Conservation (phyloP, 768 basidiomycete species). For the Trametopsis cervina region DNA sequence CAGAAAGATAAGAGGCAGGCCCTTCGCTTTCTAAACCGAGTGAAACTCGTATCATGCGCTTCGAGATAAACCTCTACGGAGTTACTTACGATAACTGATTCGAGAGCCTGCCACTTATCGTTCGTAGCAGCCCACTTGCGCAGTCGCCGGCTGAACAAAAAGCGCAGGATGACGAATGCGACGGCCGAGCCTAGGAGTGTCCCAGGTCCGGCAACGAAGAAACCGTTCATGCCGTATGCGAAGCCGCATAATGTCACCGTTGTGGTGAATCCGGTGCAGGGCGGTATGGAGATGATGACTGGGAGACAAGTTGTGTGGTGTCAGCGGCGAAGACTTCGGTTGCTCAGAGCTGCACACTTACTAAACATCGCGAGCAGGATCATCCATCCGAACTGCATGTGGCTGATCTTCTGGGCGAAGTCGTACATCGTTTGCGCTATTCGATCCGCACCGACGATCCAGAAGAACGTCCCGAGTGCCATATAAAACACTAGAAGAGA, state of each 20-base stretch:
- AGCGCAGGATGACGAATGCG: constrained; percentile 54
- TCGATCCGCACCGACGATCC: constrained; percentile 53
- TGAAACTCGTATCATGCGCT: constrained; percentile 2
- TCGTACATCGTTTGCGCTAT: constrained; percentile 71
- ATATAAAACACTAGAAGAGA: constrained; percentile 50
- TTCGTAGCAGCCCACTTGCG: constrained; percentile 54
- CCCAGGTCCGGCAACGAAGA: constrained; percentile 52
- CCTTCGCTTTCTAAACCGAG: constrained; percentile 58
- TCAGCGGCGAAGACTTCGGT: not conserved
- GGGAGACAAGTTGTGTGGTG: not conserved
- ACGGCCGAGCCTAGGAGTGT: constrained; percentile 60
- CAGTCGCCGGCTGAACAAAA: constrained; percentile 48
- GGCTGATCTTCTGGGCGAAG: constrained; percentile 52
- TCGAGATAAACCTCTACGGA: too few species aligned
- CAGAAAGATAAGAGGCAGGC: constrained; percentile 74
- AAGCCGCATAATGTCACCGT: constrained; percentile 67
- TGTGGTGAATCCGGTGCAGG: constrained; percentile 62
- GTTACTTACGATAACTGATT: constrained; percentile 58
- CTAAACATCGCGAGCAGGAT: constrained; percentile 45
- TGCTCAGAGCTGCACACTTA: constrained; percentile 24
- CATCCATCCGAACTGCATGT: constrained; percentile 55
- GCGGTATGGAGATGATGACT: constrained; percentile 52
- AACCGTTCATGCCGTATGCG: constrained; percentile 76
- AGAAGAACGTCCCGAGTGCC: constrained; percentile 30
- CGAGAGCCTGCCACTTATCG: constrained; percentile 72